phyloP scores from a whole-genome alignment of 345 rosid genomes.

The Abelmoschus esculentus region DNA sequence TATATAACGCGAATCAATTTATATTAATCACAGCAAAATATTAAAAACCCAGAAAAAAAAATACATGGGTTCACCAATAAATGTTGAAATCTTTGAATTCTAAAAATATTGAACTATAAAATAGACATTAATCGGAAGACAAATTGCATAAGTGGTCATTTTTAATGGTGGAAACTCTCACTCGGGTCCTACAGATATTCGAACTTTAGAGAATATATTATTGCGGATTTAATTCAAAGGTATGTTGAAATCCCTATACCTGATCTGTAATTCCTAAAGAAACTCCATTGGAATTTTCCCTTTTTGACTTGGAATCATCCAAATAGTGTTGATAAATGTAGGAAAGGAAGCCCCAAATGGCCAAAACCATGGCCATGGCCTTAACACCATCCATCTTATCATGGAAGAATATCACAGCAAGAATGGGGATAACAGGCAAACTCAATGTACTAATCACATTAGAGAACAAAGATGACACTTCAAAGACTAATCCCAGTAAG shows the following conservation, averaged over 20 bases:
- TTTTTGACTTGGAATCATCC: conserved; percentile 21
- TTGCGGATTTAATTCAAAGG: not conserved
- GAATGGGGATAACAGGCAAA: conserved; percentile 39
- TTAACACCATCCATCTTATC: conserved; percentile 54
- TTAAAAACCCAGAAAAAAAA: no score
- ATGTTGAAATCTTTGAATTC: no score
- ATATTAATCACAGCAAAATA: no score
- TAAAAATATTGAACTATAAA: no score
- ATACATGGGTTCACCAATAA: no score
- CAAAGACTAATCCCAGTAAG: conserved; percentile 38
- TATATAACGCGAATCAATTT: no score
- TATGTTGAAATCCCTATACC: not conserved
- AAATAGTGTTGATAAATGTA: conserved; percentile 42
- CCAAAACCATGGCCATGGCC: conserved; percentile 41
- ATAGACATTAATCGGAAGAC: no score
- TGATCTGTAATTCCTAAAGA: not conserved
- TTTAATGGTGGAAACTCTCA: no score
- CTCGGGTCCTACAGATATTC: no score
- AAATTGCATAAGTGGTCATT: no score
- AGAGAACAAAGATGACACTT: conserved; percentile 47
- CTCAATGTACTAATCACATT: conserved; percentile 43
- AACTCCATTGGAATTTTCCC: not conserved
- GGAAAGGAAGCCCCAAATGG: conserved; percentile 47
- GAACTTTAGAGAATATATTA: no score
- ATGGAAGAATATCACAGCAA: conserved; percentile 43